Evolutionary conservation across 75 land plant species (phyloP), one percentile per base, ranked within the genome.

Genomic region (Larix kaempferi): DNA sequence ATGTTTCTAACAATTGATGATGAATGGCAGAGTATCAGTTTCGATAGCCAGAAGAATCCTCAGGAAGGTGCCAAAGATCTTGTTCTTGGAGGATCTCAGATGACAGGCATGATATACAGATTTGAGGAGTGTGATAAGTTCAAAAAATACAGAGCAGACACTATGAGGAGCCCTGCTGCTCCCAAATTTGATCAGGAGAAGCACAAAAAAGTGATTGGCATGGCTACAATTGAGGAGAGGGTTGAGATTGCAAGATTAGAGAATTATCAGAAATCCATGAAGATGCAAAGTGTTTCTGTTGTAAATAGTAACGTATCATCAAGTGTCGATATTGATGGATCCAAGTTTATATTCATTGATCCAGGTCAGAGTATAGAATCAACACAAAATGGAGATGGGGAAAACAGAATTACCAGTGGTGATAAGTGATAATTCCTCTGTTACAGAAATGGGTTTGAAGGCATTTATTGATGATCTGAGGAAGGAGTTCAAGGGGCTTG

Each of bases 1-100:
- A n/a, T n/a, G 73, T 91, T 91, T 71, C 77, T 88, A n/a, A 64
- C 74, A 27, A 81, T 84, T 37, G 93, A 88, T 54, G 93, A 91
- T 80, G 93, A 86, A 2, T 84, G 88, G 90, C 87, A 88, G 54
- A 88, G 85, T 59, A 77, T 84, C 67, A 83, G 64, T 15, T 19
- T 78, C 0, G 84, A 88, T 58, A 78, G 56, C 0, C 74, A 78
- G 16, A 49, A 10, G 11, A 60, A 78, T 57, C 83, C 86, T 23
- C 1, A 59, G 16, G 69, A 83, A 63, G 88, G 84, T 23, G 81
- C 86, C 3, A 83, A 81, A 74, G 84, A 84, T 59, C 83, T 82
- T 23, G 91, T 80, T 12, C 57, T 84, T 16, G 86, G 84, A n/a
- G 88, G 91, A 6, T 33, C 73, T 19, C 88, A 89, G 74, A 84